Base-by-base conservation (phyloP, 1,284 basidiomycete genomes). In the Anthracocystis setariae region DNA sequence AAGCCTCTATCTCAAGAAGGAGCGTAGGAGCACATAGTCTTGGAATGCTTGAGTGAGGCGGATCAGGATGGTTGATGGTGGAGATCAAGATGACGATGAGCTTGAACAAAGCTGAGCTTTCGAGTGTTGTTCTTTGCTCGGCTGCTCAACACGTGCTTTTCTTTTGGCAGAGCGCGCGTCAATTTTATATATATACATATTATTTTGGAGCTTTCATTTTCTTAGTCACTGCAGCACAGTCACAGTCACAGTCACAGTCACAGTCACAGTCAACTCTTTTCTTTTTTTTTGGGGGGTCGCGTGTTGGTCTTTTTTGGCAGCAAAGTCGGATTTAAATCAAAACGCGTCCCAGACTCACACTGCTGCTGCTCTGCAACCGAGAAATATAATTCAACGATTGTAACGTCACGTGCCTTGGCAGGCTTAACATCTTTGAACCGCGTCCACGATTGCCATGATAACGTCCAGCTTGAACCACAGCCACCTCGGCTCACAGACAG, bases 121-220 rank as follows among this genome's bases (percentile, higher is more conserved):
- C 17, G 40, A 42, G 40, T 42, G 40, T 42, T 42, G 40, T 42
- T 42, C 40, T 42, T 20, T 42, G 20, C 21, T 5, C 29, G 29
- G 29, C n/a, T n/a, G n/a, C n/a, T n/a, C 38, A 12, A 23, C 12
- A 9, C 5, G 12, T 8, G 23, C 40, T 42, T 42, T 42, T 42
- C 23, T 42, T 39, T 9, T n/a, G n/a, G n/a, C n/a, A 18, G 40
- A 21, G 40, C 40, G 40, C 21, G 21, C 21, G 40, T 23, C 21
- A 8, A 37, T 37, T n/a, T n/a, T n/a, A n/a, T n/a, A n/a, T n/a
- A n/a, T 33, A 33, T 15, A 33, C 32, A 8, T 15, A 8, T 33
- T 8, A 8, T 33, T 33, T 15, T 33, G 32, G 32, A 33, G 32
- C 32, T 37, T 37, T 15, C 35, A 37, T 37, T 37, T 37, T 15